Evolutionary conservation across 2,329 filamentous ascomycete species (phyloP), one percentile per base, ranked within the genome.

Genomic region (Exophiala phaeomuriformis): DNA sequence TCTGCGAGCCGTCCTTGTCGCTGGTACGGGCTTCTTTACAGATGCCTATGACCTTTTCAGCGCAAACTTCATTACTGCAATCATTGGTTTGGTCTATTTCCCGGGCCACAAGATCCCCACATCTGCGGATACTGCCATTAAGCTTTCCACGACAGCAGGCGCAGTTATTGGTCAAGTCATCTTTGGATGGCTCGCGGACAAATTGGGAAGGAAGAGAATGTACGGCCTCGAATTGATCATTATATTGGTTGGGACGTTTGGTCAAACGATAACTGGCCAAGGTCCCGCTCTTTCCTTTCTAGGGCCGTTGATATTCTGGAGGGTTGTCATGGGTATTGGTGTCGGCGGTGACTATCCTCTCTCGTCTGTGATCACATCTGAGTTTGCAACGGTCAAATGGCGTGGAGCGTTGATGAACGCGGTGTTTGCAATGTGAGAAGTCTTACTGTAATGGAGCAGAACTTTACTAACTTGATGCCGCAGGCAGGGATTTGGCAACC

Each of bases 21-120:
- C 87, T 29, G 88, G 88, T 63, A 84, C 91, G 56, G 88, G 88
- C 62, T 93, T 93, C 80, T 91, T 93, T 71, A 91, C 88, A 9
- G 88, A 91, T 66, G 85, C 85, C 6, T 90, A 90, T 71, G 84
- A 71, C 12, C 64, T 50, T 41, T 50, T 50, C 31, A 48, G 46
- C 9, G 50, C 50, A 30, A 54, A 54, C 36, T 35, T 54, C 9
- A 37, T 51, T 8, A 36, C 42, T 27, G 51, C 48, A 29, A 53
- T 53, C 44, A 47, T 50, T 42, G 87, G 87, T 31, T 81, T 90
- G 47, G 86, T 89, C 61, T 91, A 86, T 74, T 90, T 79, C 78
- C 74, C 79, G 56, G 74, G 72, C 54, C 81, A 73, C 58, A 73
- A 72, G 37, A 85, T 90, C 65, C 84, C 86, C 10, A 72, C 77